Percentiles rank a stretch among this genome's conserved stretches.
phyloP scores from a whole-genome alignment of 2,329 filamentous ascomycete species.

The Fusarium pseudonygamai region DNA sequence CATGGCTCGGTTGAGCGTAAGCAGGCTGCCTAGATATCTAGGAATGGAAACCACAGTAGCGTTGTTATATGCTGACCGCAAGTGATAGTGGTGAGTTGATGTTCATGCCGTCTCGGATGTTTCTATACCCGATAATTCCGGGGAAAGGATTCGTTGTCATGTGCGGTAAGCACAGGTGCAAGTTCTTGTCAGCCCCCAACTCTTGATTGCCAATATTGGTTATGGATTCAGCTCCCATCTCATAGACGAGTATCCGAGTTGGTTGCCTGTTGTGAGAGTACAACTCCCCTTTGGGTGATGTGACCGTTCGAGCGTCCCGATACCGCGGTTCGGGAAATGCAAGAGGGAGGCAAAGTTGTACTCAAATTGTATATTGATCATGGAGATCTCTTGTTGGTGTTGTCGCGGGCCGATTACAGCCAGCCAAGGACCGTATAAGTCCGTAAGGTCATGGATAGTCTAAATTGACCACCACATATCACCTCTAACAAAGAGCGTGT shows the following conservation, averaged over 20 bases:
- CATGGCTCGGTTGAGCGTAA: conserved; percentile 6
- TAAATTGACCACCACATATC: background rate
- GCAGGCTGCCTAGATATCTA: conserved; percentile 10
- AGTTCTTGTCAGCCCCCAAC: conserved; percentile 15
- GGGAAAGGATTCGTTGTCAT: background rate
- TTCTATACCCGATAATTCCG: background rate
- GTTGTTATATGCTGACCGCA: conserved; percentile 18
- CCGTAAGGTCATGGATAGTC: background rate
- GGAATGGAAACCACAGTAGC: background rate
- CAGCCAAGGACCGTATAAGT: conserved; percentile 1
- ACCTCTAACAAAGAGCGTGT: background rate
- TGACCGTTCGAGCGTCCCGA: conserved; percentile 24
- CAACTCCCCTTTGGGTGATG: conserved; percentile 15
- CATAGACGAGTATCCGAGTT: conserved; percentile 5
- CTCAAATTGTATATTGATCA: conserved; percentile 4
- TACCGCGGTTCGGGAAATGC: conserved; percentile 30
- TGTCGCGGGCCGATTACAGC: conserved; percentile 22
- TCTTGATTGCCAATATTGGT: background rate
- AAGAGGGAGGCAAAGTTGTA: conserved; percentile 16
- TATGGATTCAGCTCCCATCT: conserved; percentile 5
- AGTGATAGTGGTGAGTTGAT: background rate
- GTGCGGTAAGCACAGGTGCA: conserved; percentile 2
- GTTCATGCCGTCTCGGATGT: background rate
- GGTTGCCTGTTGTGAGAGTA: conserved; percentile 10
- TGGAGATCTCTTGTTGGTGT: conserved; percentile 3